phyloP scores from a whole-genome alignment of 768 basidiomycete species.

The Hypsizygus marmoreus region DNA sequence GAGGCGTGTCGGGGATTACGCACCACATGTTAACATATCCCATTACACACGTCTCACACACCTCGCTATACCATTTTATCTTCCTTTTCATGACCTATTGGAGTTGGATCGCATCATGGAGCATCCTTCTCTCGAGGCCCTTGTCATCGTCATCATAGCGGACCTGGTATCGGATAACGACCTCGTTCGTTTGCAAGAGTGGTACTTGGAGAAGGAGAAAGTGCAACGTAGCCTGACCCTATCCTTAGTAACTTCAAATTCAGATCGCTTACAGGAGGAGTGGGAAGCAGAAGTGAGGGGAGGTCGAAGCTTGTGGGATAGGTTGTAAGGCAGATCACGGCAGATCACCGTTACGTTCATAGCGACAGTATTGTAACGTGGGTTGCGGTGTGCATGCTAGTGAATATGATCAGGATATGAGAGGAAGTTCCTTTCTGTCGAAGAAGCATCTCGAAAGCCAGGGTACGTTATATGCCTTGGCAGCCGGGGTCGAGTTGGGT shows the following conservation, averaged over 20 bases:
- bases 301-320: constrained; percentile 26
- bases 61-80: too few relatives aligned
- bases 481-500: too few relatives aligned
- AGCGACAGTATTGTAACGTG: neutral
- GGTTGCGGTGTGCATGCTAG: too few relatives aligned
- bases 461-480: too few relatives aligned
- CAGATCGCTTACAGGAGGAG: constrained; percentile 15
- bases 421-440: too few relatives aligned
- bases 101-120: neutral
- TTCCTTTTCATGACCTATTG: too few relatives aligned
- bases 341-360: neutral
- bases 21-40: constrained; percentile 13
- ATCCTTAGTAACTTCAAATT: constrained; percentile 12
- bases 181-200: too few relatives aligned
- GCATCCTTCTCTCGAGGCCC: constrained; percentile 13
- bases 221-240: too few relatives aligned
- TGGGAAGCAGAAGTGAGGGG: constrained; percentile 29
- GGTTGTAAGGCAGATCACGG: neutral
- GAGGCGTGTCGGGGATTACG: constrained; percentile 15
- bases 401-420: too few relatives aligned
- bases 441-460: too few relatives aligned
- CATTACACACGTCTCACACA: too few relatives aligned
- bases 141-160: constrained; percentile 21
- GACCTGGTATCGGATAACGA: constrained; percentile 10
- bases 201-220: too few relatives aligned